These are phyloP conservation scores for Sporodiniella umbellata DNA, from an alignment of 371 early-diverging fungal genomes.

Conservation along the genomic window DNA sequence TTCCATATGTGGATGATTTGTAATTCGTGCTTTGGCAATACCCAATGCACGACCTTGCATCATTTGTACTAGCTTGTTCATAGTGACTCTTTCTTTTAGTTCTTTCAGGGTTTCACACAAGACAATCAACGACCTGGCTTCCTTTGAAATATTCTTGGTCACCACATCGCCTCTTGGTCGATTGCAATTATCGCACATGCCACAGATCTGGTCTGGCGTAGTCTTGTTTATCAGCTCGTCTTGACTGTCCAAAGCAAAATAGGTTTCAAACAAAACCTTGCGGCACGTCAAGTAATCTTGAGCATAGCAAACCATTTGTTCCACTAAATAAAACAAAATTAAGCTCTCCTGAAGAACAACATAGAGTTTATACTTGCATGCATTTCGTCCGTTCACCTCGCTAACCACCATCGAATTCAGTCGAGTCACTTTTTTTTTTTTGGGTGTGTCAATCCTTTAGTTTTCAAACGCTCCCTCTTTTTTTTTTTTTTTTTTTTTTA, in stretches of 20 bases:
- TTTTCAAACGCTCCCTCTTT: no score
- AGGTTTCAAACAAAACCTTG: conserved; percentile 61
- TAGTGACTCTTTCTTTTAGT: conserved; percentile 47
- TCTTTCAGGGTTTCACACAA: conserved; percentile 34
- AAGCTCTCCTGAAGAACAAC: neutral
- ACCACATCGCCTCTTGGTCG: conserved; percentile 11
- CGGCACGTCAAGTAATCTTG: conserved; percentile 64
- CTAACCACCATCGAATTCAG: conserved; percentile 63
- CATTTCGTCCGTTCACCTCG: conserved; percentile 58
- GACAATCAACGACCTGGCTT: conserved; percentile 41
- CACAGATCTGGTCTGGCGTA: conserved; percentile 40
- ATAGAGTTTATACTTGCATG: conserved; percentile 29
- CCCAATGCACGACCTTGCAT: conserved; percentile 43
- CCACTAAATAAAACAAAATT: conserved; percentile 32
- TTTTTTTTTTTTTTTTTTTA: conserved; percentile 16
- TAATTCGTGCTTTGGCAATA: conserved; percentile 29
- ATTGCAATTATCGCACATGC: conserved; percentile 54
- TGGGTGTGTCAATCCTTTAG: no score
- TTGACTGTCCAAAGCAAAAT: conserved; percentile 48
- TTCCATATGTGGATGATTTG: conserved; percentile 24
- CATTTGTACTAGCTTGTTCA: conserved; percentile 48
- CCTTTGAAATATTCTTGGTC: conserved; percentile 30
- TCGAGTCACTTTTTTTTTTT: conserved; percentile 37
- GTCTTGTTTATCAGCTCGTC: conserved; percentile 28
- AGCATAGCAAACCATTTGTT: conserved; percentile 64